phyloP scores from a whole-genome alignment of 768 basidiomycete genomes.

The Suillus luteus region DNA sequence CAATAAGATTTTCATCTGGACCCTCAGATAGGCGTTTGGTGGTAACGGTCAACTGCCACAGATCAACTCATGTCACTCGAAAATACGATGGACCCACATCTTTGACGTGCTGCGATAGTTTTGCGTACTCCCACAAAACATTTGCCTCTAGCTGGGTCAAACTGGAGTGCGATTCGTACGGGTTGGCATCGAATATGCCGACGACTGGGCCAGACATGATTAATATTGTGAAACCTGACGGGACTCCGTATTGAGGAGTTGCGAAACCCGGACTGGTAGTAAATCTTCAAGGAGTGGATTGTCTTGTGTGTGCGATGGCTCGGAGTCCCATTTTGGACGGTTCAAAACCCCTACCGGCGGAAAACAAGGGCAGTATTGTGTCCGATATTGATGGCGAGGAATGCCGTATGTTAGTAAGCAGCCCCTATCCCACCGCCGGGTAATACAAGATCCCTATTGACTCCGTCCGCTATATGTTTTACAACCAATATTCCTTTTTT shows the following conservation, averaged over 20 bases:
- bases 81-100: slow-evolving; percentile 50
- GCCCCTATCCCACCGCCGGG: neutral
- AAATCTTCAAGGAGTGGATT: neutral
- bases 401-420: too few species aligned
- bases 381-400: slow-evolving; percentile 4
- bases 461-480: neutral
- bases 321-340: neutral
- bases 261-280: neutral
- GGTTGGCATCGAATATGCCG: slow-evolving; percentile 61
- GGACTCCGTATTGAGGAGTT: neutral
- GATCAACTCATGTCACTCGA: slow-evolving; percentile 6
- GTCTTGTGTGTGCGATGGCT: neutral
- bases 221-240: slow-evolving; percentile 5
- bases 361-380: neutral
- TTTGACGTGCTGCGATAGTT: slow-evolving; percentile 79
- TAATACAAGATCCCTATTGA: slow-evolving; percentile 2
- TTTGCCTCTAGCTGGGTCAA: slow-evolving; percentile 72
- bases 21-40: slow-evolving; percentile 71
- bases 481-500: neutral
- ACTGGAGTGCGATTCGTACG: slow-evolving; percentile 70
- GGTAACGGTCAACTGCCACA: slow-evolving; percentile 57
- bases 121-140: slow-evolving; percentile 92
- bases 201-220: slow-evolving; percentile 30
- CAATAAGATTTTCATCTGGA: slow-evolving; percentile 78
- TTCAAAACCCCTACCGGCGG: neutral